Percentiles rank a stretch among this genome's conserved stretches.
Conservation (phyloP, 208 protist species). For the Cochliopodium minus region DNA sequence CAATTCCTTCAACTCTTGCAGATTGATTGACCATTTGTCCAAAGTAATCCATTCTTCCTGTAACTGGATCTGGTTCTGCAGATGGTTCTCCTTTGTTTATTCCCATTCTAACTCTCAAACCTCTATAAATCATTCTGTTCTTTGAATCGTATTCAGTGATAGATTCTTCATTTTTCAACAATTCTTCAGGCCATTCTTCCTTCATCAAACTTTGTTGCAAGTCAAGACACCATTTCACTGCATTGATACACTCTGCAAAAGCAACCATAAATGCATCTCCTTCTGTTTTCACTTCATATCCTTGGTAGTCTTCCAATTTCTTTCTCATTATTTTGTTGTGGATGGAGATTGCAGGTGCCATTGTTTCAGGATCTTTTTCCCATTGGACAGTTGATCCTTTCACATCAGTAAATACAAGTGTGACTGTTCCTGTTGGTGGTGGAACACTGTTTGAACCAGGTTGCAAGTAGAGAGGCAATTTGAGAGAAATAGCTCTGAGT, state of each 20-base stretch:
- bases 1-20: slow-evolving; percentile 42
- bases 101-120: slow-evolving; percentile 37
- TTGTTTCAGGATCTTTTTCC: slow-evolving; percentile 7
- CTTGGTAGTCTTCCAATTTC: not conserved
- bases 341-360: slow-evolving; percentile 1
- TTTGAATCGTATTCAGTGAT: not conserved
- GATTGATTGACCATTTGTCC: slow-evolving; percentile 57
- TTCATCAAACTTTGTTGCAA: not conserved
- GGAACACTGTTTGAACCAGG: too few species aligned
- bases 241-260: not conserved
- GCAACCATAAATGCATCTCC: slow-evolving; percentile 9
- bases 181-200: not conserved
- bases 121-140: slow-evolving; percentile 19
- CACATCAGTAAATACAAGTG: slow-evolving; percentile 16
- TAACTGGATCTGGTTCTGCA: slow-evolving; percentile 25
- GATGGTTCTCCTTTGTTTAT: slow-evolving; percentile 28
- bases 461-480: too few species aligned
- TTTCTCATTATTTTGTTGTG: slow-evolving; percentile 5
- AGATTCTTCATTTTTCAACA: not conserved
- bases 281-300: slow-evolving; percentile 14
- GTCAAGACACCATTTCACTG: not conserved
- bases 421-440: not conserved
- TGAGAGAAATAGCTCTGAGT: too few species aligned
- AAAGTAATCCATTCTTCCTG: slow-evolving; percentile 51
- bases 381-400: slow-evolving; percentile 11